Evolutionary conservation across 2,329 filamentous ascomycete genomes (phyloP), one percentile per base, ranked within the genome.

Genomic region (Dactylellina cionopaga): DNA sequence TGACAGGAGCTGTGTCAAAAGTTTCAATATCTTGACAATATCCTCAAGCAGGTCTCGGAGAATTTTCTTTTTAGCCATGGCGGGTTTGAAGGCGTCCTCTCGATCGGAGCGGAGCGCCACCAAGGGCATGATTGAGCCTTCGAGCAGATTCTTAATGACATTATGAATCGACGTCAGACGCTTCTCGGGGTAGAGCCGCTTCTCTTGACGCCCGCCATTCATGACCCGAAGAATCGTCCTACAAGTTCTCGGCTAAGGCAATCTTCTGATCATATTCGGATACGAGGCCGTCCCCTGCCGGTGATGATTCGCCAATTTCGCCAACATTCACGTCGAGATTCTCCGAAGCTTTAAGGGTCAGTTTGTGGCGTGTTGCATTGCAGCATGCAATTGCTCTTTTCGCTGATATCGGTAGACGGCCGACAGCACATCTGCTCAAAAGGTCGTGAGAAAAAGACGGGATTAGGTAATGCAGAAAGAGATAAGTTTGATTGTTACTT

Each of bases 151-250:
- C 77, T 91, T 92, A 76, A 97, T 87, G 13, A 91, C 84, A 74
- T 89, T 87, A 22, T 96, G 84, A 33, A 92, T 87, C 46, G 87
- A 87, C 75, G 92, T 88, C 35, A 98, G 90, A 11, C 90, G 83
- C 76, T 96, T 90, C 80, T 98, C 93, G 0, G 93, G 94, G 77
- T 96, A 96, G 13, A 98, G 83, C 76, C 96, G 90, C 78, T 91
- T 93, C 78, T 96, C 92, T 68, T 92, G 90, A 56, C 91, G 86
- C 2, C 90, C 91, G 35, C 92, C 92, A 33, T 90, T 89, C 89
- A 98, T 94, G 64, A 96, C 90, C 31, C 91, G 88, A 43, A 98
- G 82, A 19, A 92, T 86, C 0, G 92, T 92, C 33, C 90, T 88
- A 10, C 91, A 90, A 31, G 63, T 87, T 87, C 63, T 93, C 89